Evolutionary conservation across 768 basidiomycete species (phyloP), one percentile per base, ranked within the genome.

Genomic region (Phaeotremella skinneri): DNA sequence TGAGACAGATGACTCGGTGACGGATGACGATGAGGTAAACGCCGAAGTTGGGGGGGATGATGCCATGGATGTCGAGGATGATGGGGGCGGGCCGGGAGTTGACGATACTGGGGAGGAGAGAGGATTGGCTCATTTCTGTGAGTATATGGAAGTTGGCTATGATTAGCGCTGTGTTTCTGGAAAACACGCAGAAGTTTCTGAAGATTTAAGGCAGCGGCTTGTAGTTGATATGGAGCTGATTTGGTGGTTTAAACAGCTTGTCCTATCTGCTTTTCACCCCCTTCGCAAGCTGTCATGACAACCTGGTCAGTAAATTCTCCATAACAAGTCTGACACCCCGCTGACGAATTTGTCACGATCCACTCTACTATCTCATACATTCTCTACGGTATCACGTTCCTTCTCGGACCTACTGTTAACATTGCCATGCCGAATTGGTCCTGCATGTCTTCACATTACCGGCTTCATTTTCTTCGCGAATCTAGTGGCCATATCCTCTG

Each of bases 401-500:
- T 4, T 25, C 23, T 41, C 32, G 34, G n/a, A 13, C 31, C 3
- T 3, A 6, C 52, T 26, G 21, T 20, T n/a, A 20, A 20, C 23
- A 31, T 37, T 16, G 6, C 43, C 27, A 6, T 17, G 25, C 17
- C n/a, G 23, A 17, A 3, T 26, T 11, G 4, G 43, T 27, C 49
- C 1, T 21, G n/a, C n/a, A 51, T 49, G 14, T 29, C 31, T 5
- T 5, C 37, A 30, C 2, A 20, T 11, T 21, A 9, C 25, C 31
- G 9, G 1, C 37, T 5, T 4, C 34, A 17, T n/a, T 21, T 56
- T 27, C 37, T 17, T 3, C 42, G 6, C 43, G 23, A 11, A 25
- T 31, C n/a, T 42, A 72, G 70, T 39, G 71, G 71, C 25, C 71
- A 73, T 41, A 59, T 70, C 37, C 66, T 69, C 6, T 73, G 71